These are phyloP conservation scores for Botrytis sinoallii DNA, from an alignment of 2,329 filamentous ascomycete genomes.

Conservation along the genomic window DNA sequence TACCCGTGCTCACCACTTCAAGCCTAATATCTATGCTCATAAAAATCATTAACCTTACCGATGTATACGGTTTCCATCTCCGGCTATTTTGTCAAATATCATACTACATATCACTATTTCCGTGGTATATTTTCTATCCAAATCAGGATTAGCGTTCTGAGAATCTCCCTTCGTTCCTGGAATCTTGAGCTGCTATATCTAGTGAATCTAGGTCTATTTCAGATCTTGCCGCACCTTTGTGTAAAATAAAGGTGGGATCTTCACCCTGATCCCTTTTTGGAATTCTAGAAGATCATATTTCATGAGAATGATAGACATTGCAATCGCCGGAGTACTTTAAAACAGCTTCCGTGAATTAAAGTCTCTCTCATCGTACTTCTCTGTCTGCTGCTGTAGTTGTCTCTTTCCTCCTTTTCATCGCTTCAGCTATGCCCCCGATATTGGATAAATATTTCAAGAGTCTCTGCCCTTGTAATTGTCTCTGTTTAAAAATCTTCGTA, in stretches of 20 bases:
- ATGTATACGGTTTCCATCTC: not conserved
- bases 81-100: not conserved
- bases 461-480: not conserved
- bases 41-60: not conserved
- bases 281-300: not conserved
- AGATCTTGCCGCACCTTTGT: not conserved
- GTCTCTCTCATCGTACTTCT: not conserved
- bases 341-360: not conserved
- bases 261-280: not conserved
- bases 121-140: not conserved
- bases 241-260: not conserved
- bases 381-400: not conserved
- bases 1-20: not conserved
- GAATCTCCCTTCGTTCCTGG: not conserved
- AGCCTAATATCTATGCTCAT: not conserved
- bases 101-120: not conserved
- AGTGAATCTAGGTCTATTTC: not conserved
- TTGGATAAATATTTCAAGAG: not conserved
- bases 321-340: not conserved
- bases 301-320: not conserved
- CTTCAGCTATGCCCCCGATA: not conserved
- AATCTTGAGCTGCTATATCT: not conserved
- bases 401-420: not conserved
- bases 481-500: not conserved
- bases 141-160: not conserved